Base-by-base conservation (phyloP, 2,329 filamentous ascomycete genomes). In the Calonectria henricotiae region DNA sequence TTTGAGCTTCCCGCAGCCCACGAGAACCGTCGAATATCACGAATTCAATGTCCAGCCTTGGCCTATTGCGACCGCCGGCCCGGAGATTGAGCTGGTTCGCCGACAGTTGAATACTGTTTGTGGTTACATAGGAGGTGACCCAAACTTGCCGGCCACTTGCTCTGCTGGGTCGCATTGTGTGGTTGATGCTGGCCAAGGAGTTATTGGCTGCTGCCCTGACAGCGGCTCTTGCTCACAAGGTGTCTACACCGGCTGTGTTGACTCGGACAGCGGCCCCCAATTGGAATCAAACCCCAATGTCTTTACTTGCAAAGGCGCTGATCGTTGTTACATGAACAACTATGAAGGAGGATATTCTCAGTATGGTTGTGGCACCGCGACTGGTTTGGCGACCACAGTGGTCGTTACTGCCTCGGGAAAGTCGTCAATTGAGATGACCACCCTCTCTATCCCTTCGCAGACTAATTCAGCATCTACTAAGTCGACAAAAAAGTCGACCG, bases 131-230 rank as follows among this genome's bases (percentile, higher is more conserved):
- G 86, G 85, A 70, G 89, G 88, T 25, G 79, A 89, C 72, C 78
- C 85, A 1, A 79, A 80, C 27, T 79, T 89, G 35, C 87, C 88
- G 3, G 89, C 89, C 44, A 90, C 89, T 43, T 91, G 89, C 76
- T 85, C 83, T 32, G 83, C 85, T 0, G 89, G 88, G 39, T 90
- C 88, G 43, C 88, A 90, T 78, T 91, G 89, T 76, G 89, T 88
- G 27, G 80, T 88, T 49, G 88, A 90, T 71, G 79, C 82, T 23
- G 80, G 82, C 20, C 82, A 86, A 66, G 83, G 84, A 32, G 85
- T 85, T n/a, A 81, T 90, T 37, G 88, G 88, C 55, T 90, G 88
- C 76, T 91, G 89, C 75, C 88, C 89, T 0, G 83, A 90, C 73
- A 78, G 79, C 15, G 84, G 80, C 3, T 75, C 84, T 7, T 91